Percentiles rank a stretch among this genome's conserved stretches.
These are phyloP conservation scores for Hydnum rufescens DNA, from an alignment of 768 basidiomycete genomes.

Conservation along the genomic window DNA sequence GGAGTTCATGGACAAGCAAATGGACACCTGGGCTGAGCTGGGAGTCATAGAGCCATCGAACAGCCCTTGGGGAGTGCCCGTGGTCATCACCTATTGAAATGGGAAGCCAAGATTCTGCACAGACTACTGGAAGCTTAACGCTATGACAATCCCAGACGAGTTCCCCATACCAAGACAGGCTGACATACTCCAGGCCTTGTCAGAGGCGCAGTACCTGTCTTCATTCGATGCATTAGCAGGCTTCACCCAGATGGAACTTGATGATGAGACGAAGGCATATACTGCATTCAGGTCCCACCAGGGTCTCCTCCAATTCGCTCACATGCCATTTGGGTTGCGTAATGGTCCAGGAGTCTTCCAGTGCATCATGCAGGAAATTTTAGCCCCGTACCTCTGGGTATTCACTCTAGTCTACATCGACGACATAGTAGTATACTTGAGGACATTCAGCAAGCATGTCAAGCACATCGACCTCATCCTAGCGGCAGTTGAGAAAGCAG, in stretches of 20 bases:
- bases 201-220: slow-evolving; percentile 18
- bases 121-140: too few relatives aligned
- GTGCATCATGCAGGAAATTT: slow-evolving; percentile 22
- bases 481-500: slow-evolving; percentile 17
- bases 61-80: slow-evolving; percentile 22
- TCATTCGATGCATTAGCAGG: slow-evolving; percentile 22
- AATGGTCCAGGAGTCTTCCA: slow-evolving; percentile 25
- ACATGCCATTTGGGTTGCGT: slow-evolving; percentile 24
- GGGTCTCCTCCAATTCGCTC: slow-evolving; percentile 23
- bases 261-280: slow-evolving; percentile 16
- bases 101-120: too few relatives aligned
- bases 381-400: slow-evolving; percentile 12
- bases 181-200: slow-evolving; percentile 17
- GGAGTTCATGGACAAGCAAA: slow-evolving; percentile 16
- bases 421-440: background rate
- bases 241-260: slow-evolving; percentile 23
- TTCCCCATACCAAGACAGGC: background rate
- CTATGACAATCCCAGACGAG: background rate
- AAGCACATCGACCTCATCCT: slow-evolving; percentile 12
- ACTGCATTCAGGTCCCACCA: slow-evolving; percentile 23
- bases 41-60: slow-evolving; percentile 24
- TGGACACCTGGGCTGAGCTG: slow-evolving; percentile 18
- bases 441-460: slow-evolving; percentile 14
- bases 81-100: background rate
- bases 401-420: too few relatives aligned